Conservation (phyloP, 495 filamentous ascomycete genomes). For the Beverwykella pulmonaria region DNA sequence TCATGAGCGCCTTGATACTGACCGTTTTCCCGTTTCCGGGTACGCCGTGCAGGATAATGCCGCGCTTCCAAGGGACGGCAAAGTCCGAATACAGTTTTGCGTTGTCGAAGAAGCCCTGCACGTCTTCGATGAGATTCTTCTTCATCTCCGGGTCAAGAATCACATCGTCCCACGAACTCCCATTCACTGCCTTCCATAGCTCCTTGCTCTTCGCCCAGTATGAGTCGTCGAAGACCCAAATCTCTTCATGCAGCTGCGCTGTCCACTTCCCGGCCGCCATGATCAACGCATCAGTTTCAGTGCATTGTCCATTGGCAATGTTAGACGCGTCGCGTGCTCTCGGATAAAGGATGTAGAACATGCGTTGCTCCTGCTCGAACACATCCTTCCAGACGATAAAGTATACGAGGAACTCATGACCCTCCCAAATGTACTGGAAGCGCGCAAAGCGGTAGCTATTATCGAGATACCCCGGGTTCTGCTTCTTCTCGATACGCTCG, state of each 20-base stretch:
- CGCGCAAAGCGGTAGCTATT: slow-evolving; percentile 25
- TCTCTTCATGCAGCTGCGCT: slow-evolving; percentile 33
- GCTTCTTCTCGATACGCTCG: slow-evolving; percentile 25
- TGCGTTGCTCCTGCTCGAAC: not conserved
- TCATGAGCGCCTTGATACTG: slow-evolving; percentile 67
- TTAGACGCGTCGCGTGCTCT: not conserved
- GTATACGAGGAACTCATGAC: slow-evolving; percentile 32
- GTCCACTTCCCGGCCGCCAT: slow-evolving; percentile 34
- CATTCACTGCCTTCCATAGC: slow-evolving; percentile 29
- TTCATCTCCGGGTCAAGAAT: slow-evolving; percentile 39
- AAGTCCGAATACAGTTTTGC: slow-evolving; percentile 26
- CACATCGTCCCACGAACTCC: slow-evolving; percentile 34
- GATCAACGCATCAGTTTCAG: slow-evolving; percentile 22
- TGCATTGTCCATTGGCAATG: slow-evolving; percentile 19
- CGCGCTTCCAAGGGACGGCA: slow-evolving; percentile 42
- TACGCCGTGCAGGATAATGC: slow-evolving; percentile 54
- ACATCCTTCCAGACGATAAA: slow-evolving; percentile 16
- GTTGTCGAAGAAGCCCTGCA: slow-evolving; percentile 38
- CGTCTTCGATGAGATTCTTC: slow-evolving; percentile 35
- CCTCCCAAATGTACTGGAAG: slow-evolving; percentile 34
- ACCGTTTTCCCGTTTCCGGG: slow-evolving; percentile 70
- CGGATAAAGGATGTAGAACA: slow-evolving; percentile 19
- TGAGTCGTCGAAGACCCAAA: slow-evolving; percentile 38
- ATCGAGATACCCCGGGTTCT: slow-evolving; percentile 12
- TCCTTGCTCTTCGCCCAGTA: slow-evolving; percentile 37